phyloP scores from a whole-genome alignment of 2,329 filamentous ascomycete genomes.

The Colletotrichum aenigma region DNA sequence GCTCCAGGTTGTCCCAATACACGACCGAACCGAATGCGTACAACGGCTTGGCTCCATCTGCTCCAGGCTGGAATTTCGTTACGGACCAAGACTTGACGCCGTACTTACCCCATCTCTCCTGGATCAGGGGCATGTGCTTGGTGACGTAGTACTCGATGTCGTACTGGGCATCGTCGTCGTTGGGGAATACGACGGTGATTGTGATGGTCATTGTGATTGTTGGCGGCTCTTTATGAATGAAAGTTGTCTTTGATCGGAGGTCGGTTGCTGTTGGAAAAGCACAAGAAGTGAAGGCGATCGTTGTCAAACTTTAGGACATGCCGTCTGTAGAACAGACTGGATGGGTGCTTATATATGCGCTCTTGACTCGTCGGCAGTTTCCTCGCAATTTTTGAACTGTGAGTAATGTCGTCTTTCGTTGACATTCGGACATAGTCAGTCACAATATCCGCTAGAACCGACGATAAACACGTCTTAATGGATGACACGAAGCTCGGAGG shows the following conservation, averaged over 20 bases:
- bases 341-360: background rate
- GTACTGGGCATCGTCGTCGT: background rate
- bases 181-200: background rate
- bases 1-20: background rate
- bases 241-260: background rate
- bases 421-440: background rate
- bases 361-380: background rate
- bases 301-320: background rate
- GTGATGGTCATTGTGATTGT: background rate
- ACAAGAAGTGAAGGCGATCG: background rate
- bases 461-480: fast-evolving
- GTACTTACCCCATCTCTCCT: background rate
- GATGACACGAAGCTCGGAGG: background rate
- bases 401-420: fast-evolving
- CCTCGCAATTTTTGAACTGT: fast-evolving
- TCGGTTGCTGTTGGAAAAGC: background rate
- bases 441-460: background rate
- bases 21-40: background rate
- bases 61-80: background rate
- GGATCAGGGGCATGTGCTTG: background rate
- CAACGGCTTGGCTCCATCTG: background rate
- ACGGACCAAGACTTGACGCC: background rate
- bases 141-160: background rate
- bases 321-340: background rate
- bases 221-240: background rate